These are phyloP conservation scores for Neurospora sp. DNA, from an alignment of 495 filamentous ascomycete species.

Conservation along the genomic window DNA sequence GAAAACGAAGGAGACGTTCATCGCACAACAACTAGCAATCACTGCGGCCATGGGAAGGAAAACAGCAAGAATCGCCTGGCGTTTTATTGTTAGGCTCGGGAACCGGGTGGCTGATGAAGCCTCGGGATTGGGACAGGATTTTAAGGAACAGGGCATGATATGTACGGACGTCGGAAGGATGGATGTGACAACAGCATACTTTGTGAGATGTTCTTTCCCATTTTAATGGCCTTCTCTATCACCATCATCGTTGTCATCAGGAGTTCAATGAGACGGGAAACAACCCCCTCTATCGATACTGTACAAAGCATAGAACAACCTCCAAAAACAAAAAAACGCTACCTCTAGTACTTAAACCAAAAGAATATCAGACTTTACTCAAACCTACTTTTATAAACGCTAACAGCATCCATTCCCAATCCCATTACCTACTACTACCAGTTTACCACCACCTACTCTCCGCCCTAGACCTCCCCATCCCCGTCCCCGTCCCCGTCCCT, in stretches of 20 bases:
- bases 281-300: background rate
- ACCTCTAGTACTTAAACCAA: background rate
- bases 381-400: background rate
- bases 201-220: background rate
- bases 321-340: background rate
- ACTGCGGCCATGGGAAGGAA: background rate
- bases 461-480: background rate
- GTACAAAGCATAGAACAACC: background rate
- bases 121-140: background rate
- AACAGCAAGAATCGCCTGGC: background rate
- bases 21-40: background rate
- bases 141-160: background rate
- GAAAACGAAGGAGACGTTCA: background rate
- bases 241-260: background rate
- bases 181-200: background rate
- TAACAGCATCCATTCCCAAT: background rate
- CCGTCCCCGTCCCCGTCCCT: background rate
- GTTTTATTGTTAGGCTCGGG: background rate
- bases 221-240: background rate
- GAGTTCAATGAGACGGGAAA: background rate
- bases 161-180: background rate
- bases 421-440: background rate
- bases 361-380: background rate
- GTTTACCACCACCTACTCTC: background rate
- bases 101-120: background rate